Percentiles rank a stretch among this genome's conserved stretches.
Evolutionary conservation across 177 flowering plant genomes (phyloP).

Genomic region (Tripterygium wilfordii): DNA sequence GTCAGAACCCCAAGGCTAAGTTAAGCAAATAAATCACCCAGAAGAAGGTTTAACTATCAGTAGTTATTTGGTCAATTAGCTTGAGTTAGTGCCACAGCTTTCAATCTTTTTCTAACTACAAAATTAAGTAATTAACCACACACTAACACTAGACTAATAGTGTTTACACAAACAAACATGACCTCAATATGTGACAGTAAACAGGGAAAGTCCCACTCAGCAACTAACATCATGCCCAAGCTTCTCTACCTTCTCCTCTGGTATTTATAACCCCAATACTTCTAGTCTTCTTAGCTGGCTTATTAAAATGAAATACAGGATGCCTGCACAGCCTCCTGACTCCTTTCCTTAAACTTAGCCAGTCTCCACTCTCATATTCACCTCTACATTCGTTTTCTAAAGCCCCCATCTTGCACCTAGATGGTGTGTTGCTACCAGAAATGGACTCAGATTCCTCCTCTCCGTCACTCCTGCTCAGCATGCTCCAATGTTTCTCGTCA

Average conservation of each 20-base stretch:
- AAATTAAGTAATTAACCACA: not conserved
- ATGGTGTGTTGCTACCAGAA: constrained; percentile 18
- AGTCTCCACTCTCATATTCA: constrained; percentile 31
- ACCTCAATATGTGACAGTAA: too few species aligned
- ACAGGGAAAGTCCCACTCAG: too few species aligned
- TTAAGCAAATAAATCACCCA: too few species aligned
- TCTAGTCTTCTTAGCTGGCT: constrained; percentile 39
- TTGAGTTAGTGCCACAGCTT: too few species aligned
- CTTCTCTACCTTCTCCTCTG: constrained; percentile 32
- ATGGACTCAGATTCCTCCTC: constrained; percentile 31
- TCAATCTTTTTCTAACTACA: not conserved
- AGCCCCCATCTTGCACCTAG: constrained; percentile 7
- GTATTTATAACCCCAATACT: constrained; percentile 36
- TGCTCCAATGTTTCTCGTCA: constrained; percentile 38
- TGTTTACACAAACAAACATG: too few species aligned
- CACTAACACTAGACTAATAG: too few species aligned
- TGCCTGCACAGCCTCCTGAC: constrained; percentile 64
- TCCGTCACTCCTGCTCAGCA: constrained; percentile 24
- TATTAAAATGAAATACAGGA: constrained; percentile 68
- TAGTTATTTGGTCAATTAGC: too few species aligned
- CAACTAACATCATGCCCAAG: constrained; percentile 29
- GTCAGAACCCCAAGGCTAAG: too few species aligned
- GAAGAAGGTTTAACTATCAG: too few species aligned
- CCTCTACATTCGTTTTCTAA: constrained; percentile 20
- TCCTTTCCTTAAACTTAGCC: constrained; percentile 59